phyloP scores from a whole-genome alignment of 805 yeast genomes.

The Barnettozyma sp. region DNA sequence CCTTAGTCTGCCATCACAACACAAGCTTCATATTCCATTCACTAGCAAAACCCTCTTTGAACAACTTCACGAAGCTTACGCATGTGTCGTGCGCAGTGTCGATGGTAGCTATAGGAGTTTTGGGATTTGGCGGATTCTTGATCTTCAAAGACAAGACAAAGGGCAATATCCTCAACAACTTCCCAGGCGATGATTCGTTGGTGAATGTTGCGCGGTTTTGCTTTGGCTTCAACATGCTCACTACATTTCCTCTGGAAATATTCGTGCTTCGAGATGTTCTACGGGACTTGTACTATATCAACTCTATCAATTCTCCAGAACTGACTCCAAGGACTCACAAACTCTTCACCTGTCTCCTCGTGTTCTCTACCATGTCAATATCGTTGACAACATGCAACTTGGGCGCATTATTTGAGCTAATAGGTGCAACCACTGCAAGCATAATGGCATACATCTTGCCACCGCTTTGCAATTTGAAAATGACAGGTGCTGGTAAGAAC shows the following conservation, averaged over 20 bases:
- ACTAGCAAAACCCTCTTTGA: constrained; percentile 65
- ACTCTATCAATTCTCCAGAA: constrained; percentile 32
- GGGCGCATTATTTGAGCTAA: constrained; percentile 82
- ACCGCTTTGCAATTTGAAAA: constrained; percentile 70
- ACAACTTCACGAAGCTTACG: constrained; percentile 67
- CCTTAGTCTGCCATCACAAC: constrained; percentile 92
- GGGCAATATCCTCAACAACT: constrained; percentile 86
- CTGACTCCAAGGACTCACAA: constrained; percentile 47
- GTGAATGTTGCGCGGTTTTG: constrained; percentile 86
- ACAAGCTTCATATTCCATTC: constrained; percentile 87
- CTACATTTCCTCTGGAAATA: constrained; percentile 85
- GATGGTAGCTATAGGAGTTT: constrained; percentile 65
- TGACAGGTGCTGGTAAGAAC: constrained; percentile 42
- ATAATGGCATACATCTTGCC: constrained; percentile 89
- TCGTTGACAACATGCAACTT: constrained; percentile 78
- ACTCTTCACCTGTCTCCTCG: constrained; percentile 56
- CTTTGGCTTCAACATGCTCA: constrained; percentile 87
- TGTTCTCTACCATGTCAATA: constrained; percentile 64
- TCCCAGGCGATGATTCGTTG: constrained; percentile 63
- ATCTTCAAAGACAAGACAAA: constrained; percentile 72
- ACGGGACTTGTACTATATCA: constrained; percentile 48
- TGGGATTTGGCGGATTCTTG: constrained; percentile 75
- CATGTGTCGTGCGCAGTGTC: constrained; percentile 81
- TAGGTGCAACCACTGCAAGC: constrained; percentile 91
- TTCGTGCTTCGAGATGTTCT: constrained; percentile 86